These are phyloP conservation scores for Paecilomyces variotii DNA, from an alignment of 2,329 filamentous ascomycete genomes.

Conservation along the genomic window DNA sequence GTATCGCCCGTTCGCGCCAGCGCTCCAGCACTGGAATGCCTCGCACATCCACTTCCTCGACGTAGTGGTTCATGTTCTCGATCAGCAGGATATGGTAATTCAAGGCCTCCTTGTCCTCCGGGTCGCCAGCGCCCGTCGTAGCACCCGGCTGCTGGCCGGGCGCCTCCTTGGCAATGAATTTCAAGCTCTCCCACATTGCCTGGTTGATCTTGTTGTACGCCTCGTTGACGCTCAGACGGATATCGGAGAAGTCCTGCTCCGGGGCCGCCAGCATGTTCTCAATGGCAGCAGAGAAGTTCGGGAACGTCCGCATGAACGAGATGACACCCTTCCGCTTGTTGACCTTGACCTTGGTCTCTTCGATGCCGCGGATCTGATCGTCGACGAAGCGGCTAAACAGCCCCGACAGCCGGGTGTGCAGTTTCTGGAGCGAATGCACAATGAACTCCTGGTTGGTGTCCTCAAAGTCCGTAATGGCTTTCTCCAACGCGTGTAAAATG, in stretches of 20 bases:
- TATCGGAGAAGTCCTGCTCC: conserved; percentile 51
- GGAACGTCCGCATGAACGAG: conserved; percentile 89
- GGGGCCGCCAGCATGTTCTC: conserved; percentile 68
- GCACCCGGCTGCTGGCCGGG: conserved; percentile 48
- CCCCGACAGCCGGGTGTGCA: conserved; percentile 64
- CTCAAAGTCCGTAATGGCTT: conserved; percentile 67
- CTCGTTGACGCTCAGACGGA: conserved; percentile 72
- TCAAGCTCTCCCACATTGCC: conserved; percentile 94
- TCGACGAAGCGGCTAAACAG: conserved; percentile 86
- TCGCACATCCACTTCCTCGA: conserved; percentile 77
- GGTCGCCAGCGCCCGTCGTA: conserved; percentile 48
- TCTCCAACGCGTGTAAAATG: conserved; percentile 71
- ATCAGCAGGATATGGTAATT: conserved; percentile 97
- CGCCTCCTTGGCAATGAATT: conserved; percentile 76
- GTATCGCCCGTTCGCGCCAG: conserved; percentile 70
- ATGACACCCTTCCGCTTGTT: conserved; percentile 98
- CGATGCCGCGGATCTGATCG: conserved; percentile 88
- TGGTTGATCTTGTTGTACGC: conserved; percentile 85
- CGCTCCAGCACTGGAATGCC: conserved; percentile 68
- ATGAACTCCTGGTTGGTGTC: conserved; percentile 93
- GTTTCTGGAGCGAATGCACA: conserved; percentile 67
- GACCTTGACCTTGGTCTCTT: conserved; percentile 97
- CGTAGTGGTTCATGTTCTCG: conserved; percentile 97
- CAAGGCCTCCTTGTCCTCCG: conserved; percentile 90
- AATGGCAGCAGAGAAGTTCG: conserved; percentile 70